phyloP scores from a whole-genome alignment of 129 eudicot genomes.

The Deinandra increscens region DNA sequence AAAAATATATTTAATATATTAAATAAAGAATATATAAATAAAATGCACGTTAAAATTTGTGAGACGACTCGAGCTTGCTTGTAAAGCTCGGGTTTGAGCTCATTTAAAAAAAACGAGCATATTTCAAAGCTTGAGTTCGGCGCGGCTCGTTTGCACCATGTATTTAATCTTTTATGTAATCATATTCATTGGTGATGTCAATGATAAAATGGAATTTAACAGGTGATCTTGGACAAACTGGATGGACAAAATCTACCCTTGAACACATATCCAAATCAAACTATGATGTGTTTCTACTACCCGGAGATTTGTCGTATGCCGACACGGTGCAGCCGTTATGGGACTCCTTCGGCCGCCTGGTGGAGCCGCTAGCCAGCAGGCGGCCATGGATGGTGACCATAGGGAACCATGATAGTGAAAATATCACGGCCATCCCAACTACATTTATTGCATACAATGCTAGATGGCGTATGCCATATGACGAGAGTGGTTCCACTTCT shows the following conservation, averaged over 20 bases:
- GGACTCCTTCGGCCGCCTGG: slow-evolving; percentile 73
- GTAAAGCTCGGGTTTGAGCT: too few species aligned
- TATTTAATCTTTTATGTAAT: neutral
- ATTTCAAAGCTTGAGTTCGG: too few species aligned
- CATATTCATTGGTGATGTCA: neutral
- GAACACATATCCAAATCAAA: slow-evolving; percentile 51
- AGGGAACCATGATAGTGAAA: slow-evolving; percentile 77
- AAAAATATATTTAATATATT: too few species aligned
- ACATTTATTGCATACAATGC: slow-evolving; percentile 65
- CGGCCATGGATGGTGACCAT: slow-evolving; percentile 92
- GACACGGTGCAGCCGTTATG: slow-evolving; percentile 44
- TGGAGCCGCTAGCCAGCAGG: slow-evolving; percentile 61
- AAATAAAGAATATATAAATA: too few species aligned
- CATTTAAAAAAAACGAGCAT: too few species aligned
- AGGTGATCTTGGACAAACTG: slow-evolving; percentile 84
- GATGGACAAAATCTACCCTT: slow-evolving; percentile 60
- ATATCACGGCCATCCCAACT: slow-evolving; percentile 19
- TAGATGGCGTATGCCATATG: slow-evolving; percentile 77
- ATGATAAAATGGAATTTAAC: neutral
- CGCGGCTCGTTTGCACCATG: too few species aligned
- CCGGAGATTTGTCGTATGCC: slow-evolving; percentile 78
- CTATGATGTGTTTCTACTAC: slow-evolving; percentile 62
- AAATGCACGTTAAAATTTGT: too few species aligned
- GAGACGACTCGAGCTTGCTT: too few species aligned
- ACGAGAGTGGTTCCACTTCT: slow-evolving; percentile 59